Evolutionary conservation across 805 yeast species (phyloP).

Genomic region (Kurtzmaniella cleridarum): DNA sequence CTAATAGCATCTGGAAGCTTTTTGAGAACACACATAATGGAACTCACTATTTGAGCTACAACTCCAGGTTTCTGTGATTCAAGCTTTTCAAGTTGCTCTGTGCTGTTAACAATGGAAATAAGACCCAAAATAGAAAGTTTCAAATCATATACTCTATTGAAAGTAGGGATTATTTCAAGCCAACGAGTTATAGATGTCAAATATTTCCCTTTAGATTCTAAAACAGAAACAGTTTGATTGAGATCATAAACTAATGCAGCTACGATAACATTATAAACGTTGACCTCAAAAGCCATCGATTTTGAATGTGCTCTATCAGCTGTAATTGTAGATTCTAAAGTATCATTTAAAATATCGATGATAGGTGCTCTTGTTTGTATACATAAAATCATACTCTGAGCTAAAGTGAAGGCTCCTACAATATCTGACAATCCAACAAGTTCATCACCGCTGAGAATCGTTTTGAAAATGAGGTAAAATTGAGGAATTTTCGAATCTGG

Average conservation of each 20-base stretch:
- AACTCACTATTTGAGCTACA: slow-evolving; percentile 46
- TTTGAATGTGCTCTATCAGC: slow-evolving; percentile 26
- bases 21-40: slow-evolving; percentile 39
- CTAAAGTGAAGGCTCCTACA: slow-evolving; percentile 53
- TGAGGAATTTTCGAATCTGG: slow-evolving; percentile 13
- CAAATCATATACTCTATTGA: slow-evolving; percentile 73
- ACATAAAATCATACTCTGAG: slow-evolving; percentile 58
- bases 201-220: slow-evolving; percentile 39
- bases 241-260: slow-evolving; percentile 63
- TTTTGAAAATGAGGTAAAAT: slow-evolving; percentile 45
- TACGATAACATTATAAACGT: slow-evolving; percentile 56
- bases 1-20: slow-evolving; percentile 69
- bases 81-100: slow-evolving; percentile 9
- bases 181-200: slow-evolving; percentile 57
- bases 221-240: slow-evolving; percentile 41
- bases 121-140: slow-evolving; percentile 70
- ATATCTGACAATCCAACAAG: slow-evolving; percentile 50
- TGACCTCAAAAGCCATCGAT: slow-evolving; percentile 38
- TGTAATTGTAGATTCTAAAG: slow-evolving; percentile 30
- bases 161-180: slow-evolving; percentile 52
- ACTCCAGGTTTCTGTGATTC: slow-evolving; percentile 12
- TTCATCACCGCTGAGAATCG: slow-evolving; percentile 44
- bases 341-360: slow-evolving; percentile 38
- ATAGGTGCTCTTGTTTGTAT: slow-evolving; percentile 39
- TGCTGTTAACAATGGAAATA: slow-evolving; percentile 38